Percentiles rank a stretch among this genome's conserved stretches.
Evolutionary conservation across 2,329 filamentous ascomycete species (phyloP).

Genomic region (Gremmenia infestans): DNA sequence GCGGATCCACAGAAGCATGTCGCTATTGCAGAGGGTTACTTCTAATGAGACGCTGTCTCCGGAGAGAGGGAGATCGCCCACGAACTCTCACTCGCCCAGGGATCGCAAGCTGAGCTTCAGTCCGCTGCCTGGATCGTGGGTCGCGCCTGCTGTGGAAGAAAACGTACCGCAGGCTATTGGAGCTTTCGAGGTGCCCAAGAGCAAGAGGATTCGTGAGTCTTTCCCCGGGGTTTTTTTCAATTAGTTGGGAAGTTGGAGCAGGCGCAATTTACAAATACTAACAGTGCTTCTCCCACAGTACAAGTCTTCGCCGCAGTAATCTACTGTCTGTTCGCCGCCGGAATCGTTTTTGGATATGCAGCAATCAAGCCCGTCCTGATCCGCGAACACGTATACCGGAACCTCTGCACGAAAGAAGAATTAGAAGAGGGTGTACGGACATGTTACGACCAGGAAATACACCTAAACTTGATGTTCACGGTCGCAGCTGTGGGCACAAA

Average conservation of each 20-base stretch:
- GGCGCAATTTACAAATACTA: neutral
- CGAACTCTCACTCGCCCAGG: constrained; percentile 8
- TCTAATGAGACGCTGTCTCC: constrained; percentile 24
- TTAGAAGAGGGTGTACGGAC: constrained; percentile 43
- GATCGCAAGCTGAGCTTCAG: constrained; percentile 25
- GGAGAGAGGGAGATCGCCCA: constrained; percentile 20
- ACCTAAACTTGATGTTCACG: constrained; percentile 88
- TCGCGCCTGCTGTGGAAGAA: constrained; percentile 12
- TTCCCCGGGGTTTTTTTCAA: neutral
- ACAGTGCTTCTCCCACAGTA: constrained; percentile 38
- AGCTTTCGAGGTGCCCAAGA: constrained; percentile 35
- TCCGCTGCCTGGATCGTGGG: constrained; percentile 21
- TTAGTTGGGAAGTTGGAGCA: too few species aligned
- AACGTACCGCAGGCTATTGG: constrained; percentile 23
- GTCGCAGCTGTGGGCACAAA: constrained; percentile 84
- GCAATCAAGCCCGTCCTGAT: constrained; percentile 79
- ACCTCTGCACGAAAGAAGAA: constrained; percentile 54
- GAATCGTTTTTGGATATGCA: constrained; percentile 79
- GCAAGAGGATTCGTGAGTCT: constrained; percentile 32
- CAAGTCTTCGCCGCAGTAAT: constrained; percentile 66
- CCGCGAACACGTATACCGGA: constrained; percentile 63
- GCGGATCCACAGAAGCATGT: constrained; percentile 12
- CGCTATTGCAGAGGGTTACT: constrained; percentile 23
- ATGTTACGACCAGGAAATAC: constrained; percentile 57
- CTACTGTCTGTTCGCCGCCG: constrained; percentile 73